Percentiles rank a stretch among this genome's conserved stretches.
Conservation (phyloP, 2,329 filamentous ascomycete species). For the Cercospora zeae-maydis region DNA sequence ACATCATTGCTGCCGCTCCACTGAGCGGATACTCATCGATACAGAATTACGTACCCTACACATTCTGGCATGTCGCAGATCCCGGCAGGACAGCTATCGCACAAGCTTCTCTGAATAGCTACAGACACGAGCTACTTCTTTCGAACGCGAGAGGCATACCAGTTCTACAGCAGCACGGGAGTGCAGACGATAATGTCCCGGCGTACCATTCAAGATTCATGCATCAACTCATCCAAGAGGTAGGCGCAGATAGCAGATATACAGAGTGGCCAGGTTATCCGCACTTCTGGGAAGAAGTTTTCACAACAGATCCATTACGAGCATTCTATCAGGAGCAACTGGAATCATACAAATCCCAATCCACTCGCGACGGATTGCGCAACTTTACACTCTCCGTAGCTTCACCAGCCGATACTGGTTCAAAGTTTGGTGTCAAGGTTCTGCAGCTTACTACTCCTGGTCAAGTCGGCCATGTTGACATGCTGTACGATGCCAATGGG, state of each 20-base stretch:
- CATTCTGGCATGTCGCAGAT: constrained; percentile 54
- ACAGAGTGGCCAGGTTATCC: constrained; percentile 48
- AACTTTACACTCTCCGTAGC: constrained; percentile 51
- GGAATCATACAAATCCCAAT: constrained; percentile 20
- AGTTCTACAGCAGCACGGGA: constrained; percentile 56
- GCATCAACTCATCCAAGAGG: constrained; percentile 47
- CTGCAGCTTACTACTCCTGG: constrained; percentile 51
- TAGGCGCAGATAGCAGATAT: constrained; percentile 45
- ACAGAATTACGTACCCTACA: constrained; percentile 57
- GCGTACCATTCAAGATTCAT: constrained; percentile 56
- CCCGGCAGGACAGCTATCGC: constrained; percentile 49
- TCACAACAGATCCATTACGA: constrained; percentile 50
- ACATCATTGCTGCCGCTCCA: constrained; percentile 54
- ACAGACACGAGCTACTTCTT: constrained; percentile 54
- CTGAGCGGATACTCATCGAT: constrained; percentile 58
- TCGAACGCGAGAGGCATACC: constrained; percentile 52
- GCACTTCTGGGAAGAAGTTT: constrained; percentile 55
- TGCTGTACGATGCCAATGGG: constrained; percentile 33
- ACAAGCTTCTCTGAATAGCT: constrained; percentile 50
- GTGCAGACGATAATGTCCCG: constrained; percentile 57
- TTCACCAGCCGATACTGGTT: constrained; percentile 51
- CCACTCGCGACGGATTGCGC: constrained; percentile 23
- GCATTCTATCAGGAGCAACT: constrained; percentile 48
- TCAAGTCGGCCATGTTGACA: constrained; percentile 48
- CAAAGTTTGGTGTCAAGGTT: constrained; percentile 51